Conservation (phyloP, 2,329 filamentous ascomycete species). For the Microcyclosporella mali region DNA sequence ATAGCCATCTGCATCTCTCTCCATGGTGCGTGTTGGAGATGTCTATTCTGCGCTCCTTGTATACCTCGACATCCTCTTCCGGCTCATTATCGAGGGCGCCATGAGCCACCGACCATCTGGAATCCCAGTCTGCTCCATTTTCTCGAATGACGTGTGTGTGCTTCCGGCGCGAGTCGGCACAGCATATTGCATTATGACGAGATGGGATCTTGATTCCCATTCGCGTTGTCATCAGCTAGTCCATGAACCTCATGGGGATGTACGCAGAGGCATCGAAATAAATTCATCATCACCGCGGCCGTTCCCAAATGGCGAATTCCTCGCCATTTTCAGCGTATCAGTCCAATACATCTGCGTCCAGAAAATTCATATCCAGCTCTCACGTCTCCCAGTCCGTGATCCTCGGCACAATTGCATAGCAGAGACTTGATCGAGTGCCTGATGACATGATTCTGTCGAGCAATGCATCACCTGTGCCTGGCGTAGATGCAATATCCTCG, state of each 20-base stretch:
- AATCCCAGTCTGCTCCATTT: constrained; percentile 32
- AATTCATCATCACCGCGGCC: constrained; percentile 40
- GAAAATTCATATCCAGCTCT: neutral
- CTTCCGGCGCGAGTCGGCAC: constrained; percentile 7
- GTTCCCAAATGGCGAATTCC: constrained; percentile 26
- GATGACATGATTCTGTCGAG: constrained; percentile 32
- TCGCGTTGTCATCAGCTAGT: constrained; percentile 34
- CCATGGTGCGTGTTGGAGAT: constrained; percentile 45
- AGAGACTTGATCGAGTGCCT: neutral
- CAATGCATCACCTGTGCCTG: constrained; percentile 40
- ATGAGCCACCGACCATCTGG: constrained; percentile 40
- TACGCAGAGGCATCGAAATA: constrained; percentile 39
- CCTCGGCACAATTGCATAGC: neutral
- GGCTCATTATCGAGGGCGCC: constrained; percentile 35
- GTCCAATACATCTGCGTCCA: constrained; percentile 35
- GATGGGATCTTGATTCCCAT: constrained; percentile 33
- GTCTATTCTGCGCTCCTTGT: constrained; percentile 28
- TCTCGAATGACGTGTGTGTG: constrained; percentile 17
- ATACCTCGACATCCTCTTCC: constrained; percentile 34
- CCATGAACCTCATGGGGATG: constrained; percentile 34
- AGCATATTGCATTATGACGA: constrained; percentile 39
- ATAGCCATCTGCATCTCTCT: constrained; percentile 48
- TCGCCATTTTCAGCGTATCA: constrained; percentile 34
- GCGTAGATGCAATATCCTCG: too few relatives aligned
- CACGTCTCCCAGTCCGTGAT: neutral